Percentiles rank a stretch among this genome's conserved stretches.
These are phyloP conservation scores for Mycena citricolor DNA, from an alignment of 1,284 basidiomycete species.

Conservation along the genomic window DNA sequence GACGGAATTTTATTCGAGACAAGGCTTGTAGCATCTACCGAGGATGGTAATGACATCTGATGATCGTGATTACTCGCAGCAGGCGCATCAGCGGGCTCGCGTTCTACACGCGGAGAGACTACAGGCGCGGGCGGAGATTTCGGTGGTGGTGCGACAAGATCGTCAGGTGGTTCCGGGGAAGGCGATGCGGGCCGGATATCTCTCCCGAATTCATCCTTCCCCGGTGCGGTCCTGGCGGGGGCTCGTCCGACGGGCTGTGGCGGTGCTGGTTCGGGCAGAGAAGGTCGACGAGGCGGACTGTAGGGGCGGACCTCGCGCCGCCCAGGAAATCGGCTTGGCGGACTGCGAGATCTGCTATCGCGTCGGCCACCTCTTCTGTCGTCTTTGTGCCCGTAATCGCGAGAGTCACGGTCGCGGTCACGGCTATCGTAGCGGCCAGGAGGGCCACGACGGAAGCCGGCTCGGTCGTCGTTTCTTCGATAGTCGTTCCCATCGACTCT, in stretches of 20 bases:
- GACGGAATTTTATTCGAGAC: constrained; percentile 35
- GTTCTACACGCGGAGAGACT: constrained; percentile 34
- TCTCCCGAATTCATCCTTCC: constrained; percentile 79
- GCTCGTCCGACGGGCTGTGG: constrained; percentile 22
- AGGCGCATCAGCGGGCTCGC: constrained; percentile 34
- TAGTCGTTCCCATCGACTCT: constrained; percentile 47
- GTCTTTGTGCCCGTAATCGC: constrained; percentile 47
- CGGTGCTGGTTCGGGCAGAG: constrained; percentile 18
- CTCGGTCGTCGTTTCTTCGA: constrained; percentile 47
- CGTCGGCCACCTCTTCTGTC: constrained; percentile 40
- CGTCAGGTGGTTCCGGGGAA: constrained; percentile 33
- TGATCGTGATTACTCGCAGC: constrained; percentile 42
- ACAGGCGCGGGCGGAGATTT: constrained; percentile 25
- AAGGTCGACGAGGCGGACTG: constrained; percentile 55
- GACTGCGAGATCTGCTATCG: constrained; percentile 69
- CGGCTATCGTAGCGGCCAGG: constrained; percentile 46
- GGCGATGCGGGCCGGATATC: constrained; percentile 62
- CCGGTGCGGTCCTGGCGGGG: constrained; percentile 31
- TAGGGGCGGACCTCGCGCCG: constrained; percentile 49
- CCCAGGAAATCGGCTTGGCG: constrained; percentile 50
- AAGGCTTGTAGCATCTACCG: constrained; percentile 44
- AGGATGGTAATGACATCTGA: constrained; percentile 50
- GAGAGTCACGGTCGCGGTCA: constrained; percentile 52
- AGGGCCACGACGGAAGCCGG: constrained; percentile 45
- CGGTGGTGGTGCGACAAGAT: constrained; percentile 27